Percentiles rank a stretch among this genome's conserved stretches.
Evolutionary conservation across 2,329 filamentous ascomycete genomes (phyloP).

Genomic region (Stemphylium vesicarium): DNA sequence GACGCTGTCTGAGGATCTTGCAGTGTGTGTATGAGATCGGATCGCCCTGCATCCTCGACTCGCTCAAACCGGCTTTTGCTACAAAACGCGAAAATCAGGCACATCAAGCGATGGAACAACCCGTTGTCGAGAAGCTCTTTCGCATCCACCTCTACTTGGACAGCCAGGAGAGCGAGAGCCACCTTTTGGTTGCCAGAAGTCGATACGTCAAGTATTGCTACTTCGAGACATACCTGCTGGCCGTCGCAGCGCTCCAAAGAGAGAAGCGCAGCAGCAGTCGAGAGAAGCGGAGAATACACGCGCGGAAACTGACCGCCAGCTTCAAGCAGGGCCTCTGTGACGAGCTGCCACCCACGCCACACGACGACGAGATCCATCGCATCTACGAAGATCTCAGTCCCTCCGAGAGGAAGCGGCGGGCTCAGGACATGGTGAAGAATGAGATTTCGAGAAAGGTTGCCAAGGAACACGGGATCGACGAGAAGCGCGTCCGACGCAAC

Average conservation of each 20-base stretch:
- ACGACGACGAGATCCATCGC: not conserved
- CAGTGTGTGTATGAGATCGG: conserved; percentile 12
- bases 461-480: not conserved
- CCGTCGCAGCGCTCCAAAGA: conserved; percentile 3
- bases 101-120: not conserved
- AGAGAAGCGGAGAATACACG: conserved; percentile 2
- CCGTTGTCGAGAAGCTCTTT: conserved; percentile 6
- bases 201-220: conserved; percentile 17
- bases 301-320: conserved; percentile 4
- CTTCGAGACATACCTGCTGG: conserved; percentile 11
- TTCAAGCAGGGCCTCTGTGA: conserved; percentile 4
- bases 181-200: conserved; percentile 4
- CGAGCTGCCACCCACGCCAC: not conserved
- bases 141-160: conserved; percentile 9
- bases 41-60: conserved; percentile 7
- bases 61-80: not conserved
- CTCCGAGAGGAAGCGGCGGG: not conserved
- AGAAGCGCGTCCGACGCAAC: not conserved
- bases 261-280: not conserved
- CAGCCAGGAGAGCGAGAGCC: conserved; percentile 2
- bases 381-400: conserved; percentile 4
- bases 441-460: conserved; percentile 4
- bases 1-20: conserved; percentile 5
- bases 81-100: not conserved
- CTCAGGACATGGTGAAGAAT: conserved; percentile 9